Conservation (phyloP, 2,329 filamentous ascomycete genomes). For the Colletotrichum sp. region DNA sequence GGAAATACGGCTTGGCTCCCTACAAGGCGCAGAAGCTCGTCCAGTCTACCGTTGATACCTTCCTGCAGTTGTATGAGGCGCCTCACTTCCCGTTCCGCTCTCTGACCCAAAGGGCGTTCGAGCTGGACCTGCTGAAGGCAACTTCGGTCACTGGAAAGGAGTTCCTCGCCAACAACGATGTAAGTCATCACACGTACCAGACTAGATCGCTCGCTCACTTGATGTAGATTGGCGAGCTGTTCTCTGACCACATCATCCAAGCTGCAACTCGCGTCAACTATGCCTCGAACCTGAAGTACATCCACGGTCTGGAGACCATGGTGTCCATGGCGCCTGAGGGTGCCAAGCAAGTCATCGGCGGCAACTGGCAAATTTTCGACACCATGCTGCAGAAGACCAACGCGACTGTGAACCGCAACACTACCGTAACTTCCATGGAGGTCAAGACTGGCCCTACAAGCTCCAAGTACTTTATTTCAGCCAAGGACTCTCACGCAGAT, state of each 20-base stretch:
- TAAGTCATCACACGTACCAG: conserved; percentile 26
- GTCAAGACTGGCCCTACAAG: conserved; percentile 43
- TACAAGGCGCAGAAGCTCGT: conserved; percentile 76
- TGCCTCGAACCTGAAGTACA: conserved; percentile 82
- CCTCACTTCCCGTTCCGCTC: conserved; percentile 86
- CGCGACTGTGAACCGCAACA: conserved; percentile 68
- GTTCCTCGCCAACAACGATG: conserved; percentile 69
- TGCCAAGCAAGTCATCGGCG: conserved; percentile 78
- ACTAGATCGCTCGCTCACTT: background rate
- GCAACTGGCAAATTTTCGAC: conserved; percentile 96
- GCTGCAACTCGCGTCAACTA: conserved; percentile 94
- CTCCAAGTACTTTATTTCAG: conserved; percentile 53
- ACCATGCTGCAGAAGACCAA: conserved; percentile 73
- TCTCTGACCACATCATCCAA: conserved; percentile 84
- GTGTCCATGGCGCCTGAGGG: conserved; percentile 89
- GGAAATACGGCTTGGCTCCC: conserved; percentile 84
- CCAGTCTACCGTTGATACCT: conserved; percentile 72
- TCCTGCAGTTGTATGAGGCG: conserved; percentile 79
- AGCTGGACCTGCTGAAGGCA: conserved; percentile 68
- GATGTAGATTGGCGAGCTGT: conserved; percentile 64
- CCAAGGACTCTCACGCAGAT: conserved; percentile 28
- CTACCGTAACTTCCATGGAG: conserved; percentile 66
- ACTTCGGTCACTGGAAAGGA: conserved; percentile 77
- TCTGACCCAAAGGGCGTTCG: conserved; percentile 69
- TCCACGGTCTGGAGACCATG: conserved; percentile 91